Evolutionary conservation across 805 yeast species (phyloP).

Genomic region (Pichia sporocuriosa): DNA sequence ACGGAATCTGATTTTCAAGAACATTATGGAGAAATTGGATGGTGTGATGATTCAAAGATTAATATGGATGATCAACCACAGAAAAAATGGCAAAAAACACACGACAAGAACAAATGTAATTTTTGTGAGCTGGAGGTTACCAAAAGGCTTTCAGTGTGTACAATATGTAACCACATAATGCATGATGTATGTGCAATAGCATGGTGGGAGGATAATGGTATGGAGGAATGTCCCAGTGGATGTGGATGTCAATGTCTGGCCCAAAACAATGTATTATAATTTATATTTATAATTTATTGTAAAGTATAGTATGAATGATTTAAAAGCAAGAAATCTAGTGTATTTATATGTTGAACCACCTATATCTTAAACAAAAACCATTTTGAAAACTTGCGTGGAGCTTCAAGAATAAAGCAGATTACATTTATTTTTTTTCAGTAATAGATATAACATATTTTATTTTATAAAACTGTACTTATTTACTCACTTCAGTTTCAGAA

Average conservation of each 20-base stretch:
- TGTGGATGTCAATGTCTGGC: slow-evolving; percentile 68
- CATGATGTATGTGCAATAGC: slow-evolving; percentile 72
- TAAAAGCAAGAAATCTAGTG: no score
- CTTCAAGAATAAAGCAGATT: no score
- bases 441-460: no score
- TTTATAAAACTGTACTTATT: no score
- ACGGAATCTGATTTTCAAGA: slow-evolving; percentile 14
- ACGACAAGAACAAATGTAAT: slow-evolving; percentile 43
- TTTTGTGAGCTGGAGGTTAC: slow-evolving; percentile 57
- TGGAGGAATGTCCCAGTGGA: slow-evolving; percentile 68
- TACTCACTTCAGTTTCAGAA: no score
- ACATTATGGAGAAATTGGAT: slow-evolving; percentile 26
- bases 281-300: no score
- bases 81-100: slow-evolving; percentile 13
- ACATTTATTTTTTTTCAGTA: no score
- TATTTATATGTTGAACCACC: no score
- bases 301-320: no score
- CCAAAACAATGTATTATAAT: no score
- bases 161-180: slow-evolving; percentile 67
- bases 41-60: slow-evolving; percentile 15
- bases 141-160: slow-evolving; percentile 60
- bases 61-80: not conserved
- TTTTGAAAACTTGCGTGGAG: no score
- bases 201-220: slow-evolving; percentile 60
- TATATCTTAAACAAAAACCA: no score